These are phyloP conservation scores for Tirmania nivea DNA, from an alignment of 495 filamentous ascomycete species.

Conservation along the genomic window DNA sequence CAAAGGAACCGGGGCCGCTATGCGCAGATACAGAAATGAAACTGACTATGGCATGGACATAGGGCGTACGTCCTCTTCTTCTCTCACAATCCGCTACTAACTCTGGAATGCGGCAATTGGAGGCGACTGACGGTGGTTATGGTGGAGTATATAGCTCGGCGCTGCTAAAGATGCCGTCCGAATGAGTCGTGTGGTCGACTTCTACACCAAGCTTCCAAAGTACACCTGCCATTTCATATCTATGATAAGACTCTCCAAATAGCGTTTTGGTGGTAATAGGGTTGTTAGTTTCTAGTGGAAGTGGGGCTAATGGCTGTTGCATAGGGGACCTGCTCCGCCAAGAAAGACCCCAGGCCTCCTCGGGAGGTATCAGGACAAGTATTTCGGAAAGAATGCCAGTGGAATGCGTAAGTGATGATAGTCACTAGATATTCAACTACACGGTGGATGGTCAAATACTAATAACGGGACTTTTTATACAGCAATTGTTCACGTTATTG, in stretches of 20 bases:
- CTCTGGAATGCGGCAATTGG: background rate
- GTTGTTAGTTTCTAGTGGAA: background rate
- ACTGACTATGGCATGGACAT: background rate
- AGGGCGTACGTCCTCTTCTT: conserved; percentile 13
- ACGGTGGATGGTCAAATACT: background rate
- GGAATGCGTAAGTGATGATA: conserved; percentile 50
- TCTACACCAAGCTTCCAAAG: conserved; percentile 84
- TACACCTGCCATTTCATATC: background rate
- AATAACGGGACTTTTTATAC: conserved; percentile 5
- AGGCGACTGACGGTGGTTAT: background rate
- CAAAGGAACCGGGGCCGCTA: too few relatives aligned
- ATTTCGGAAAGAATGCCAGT: conserved; percentile 83
- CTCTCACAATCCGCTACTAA: background rate
- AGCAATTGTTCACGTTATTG: conserved; percentile 79
- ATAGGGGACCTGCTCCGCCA: conserved; percentile 60
- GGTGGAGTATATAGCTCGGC: conserved; percentile 37
- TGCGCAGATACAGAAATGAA: too few relatives aligned
- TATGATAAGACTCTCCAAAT: background rate
- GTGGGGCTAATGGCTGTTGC: background rate
- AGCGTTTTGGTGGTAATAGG: background rate
- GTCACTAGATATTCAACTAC: background rate
- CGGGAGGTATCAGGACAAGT: conserved; percentile 71
- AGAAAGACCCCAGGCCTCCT: conserved; percentile 56
- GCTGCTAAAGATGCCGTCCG: conserved; percentile 81
- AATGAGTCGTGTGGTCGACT: conserved; percentile 89